Evolutionary conservation across 139 green algal species (phyloP).

Genomic region (Pseudopediastrum boryanum): DNA sequence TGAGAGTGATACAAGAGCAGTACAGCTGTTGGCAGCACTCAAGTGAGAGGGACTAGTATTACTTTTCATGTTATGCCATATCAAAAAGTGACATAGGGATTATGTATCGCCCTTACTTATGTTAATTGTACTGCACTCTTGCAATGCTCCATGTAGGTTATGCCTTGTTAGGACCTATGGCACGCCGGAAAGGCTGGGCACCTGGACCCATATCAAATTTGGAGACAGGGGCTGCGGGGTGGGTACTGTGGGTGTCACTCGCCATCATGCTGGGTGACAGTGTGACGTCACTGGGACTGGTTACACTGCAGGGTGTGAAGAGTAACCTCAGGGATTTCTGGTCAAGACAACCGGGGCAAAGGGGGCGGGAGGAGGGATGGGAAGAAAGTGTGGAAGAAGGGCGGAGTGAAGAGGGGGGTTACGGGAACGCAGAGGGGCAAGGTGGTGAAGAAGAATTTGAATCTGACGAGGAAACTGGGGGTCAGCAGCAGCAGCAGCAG

Average conservation of each 20-base stretch:
- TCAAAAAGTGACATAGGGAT: too few species aligned
- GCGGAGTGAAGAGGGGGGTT: neutral
- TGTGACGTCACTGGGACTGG: constrained; percentile 51
- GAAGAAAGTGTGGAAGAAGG: neutral
- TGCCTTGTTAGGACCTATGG: constrained; percentile 51
- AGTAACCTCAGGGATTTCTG: neutral
- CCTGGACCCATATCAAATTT: constrained; percentile 49
- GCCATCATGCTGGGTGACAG: constrained; percentile 65
- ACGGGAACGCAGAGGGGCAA: neutral
- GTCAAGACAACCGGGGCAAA: neutral
- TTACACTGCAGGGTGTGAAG: constrained; percentile 21
- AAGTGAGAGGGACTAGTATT: too few species aligned
- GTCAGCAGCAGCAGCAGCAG: neutral
- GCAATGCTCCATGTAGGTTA: constrained; percentile 25
- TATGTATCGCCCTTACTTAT: too few species aligned
- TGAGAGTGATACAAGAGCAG: too few species aligned
- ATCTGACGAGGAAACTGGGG: neutral
- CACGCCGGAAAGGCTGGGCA: constrained; percentile 48
- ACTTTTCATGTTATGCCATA: too few species aligned
- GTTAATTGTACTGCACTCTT: neutral
- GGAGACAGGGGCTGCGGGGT: constrained; percentile 51
- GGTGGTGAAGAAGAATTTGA: too few species aligned
- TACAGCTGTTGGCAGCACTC: too few species aligned
- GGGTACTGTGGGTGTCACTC: constrained; percentile 63
- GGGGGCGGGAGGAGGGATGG: neutral